Evolutionary conservation across 805 yeast species (phyloP).

Genomic region (Saccharomycopsis malanga): DNA sequence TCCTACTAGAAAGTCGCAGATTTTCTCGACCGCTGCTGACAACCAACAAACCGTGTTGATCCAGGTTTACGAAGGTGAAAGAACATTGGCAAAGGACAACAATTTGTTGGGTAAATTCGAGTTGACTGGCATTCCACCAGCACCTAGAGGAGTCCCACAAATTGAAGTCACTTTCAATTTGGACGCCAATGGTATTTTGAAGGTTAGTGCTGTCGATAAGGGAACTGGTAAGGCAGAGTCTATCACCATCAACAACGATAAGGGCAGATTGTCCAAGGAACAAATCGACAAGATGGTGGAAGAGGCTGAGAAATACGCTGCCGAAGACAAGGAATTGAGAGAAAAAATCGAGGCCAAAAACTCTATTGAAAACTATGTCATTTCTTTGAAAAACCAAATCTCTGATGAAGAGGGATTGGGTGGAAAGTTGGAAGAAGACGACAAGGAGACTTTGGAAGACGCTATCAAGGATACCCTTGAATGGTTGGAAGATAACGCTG

Average conservation of each 20-base stretch:
- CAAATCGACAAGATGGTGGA: constrained; percentile 97
- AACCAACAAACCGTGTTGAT: constrained; percentile 93
- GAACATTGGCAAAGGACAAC: constrained; percentile 91
- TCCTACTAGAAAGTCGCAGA: constrained; percentile 92
- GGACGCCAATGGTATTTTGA: constrained; percentile 82
- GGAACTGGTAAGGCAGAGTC: constrained; percentile 91
- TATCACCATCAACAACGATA: constrained; percentile 87
- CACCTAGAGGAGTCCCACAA: constrained; percentile 90
- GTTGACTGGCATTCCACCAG: constrained; percentile 80
- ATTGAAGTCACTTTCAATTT: constrained; percentile 84
- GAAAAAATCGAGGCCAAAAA: constrained; percentile 85
- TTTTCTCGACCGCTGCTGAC: constrained; percentile 92
- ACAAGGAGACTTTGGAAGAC: constrained; percentile 80
- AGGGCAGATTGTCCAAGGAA: constrained; percentile 88
- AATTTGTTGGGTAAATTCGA: constrained; percentile 83
- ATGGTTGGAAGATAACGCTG: constrained; percentile 83
- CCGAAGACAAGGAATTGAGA: constrained; percentile 80
- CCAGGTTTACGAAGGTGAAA: constrained; percentile 94
- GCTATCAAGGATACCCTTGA: constrained; percentile 82
- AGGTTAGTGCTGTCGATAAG: constrained; percentile 83
- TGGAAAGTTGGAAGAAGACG: constrained; percentile 78
- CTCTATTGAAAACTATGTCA: constrained; percentile 81
- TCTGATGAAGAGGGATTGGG: constrained; percentile 33
- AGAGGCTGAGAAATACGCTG: constrained; percentile 93
- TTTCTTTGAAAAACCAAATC: constrained; percentile 42